Percentiles rank a stretch among this genome's conserved stretches.
Conservation (phyloP, 495 filamentous ascomycete species). For the Staphylotrichum longicolle region DNA sequence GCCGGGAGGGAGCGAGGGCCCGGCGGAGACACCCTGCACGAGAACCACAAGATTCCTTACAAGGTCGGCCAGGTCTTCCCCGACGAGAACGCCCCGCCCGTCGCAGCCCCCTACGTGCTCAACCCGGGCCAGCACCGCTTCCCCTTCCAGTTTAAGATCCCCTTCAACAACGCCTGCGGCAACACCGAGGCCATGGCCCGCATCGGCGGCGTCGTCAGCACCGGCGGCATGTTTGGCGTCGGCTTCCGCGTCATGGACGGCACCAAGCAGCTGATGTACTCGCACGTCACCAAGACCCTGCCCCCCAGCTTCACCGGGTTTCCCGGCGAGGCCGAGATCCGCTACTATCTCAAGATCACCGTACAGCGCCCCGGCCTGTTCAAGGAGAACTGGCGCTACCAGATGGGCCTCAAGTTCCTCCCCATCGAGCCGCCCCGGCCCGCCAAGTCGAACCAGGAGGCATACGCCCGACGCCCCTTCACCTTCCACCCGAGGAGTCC, state of each 20-base stretch:
- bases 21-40: slow-evolving; percentile 40
- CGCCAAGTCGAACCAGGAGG: slow-evolving; percentile 65
- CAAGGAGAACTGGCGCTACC: slow-evolving; percentile 74
- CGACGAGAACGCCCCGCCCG: slow-evolving; percentile 59
- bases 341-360: slow-evolving; percentile 91
- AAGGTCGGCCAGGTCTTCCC: slow-evolving; percentile 79
- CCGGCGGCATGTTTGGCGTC: slow-evolving; percentile 40
- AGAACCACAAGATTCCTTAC: slow-evolving; percentile 60
- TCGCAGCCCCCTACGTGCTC: slow-evolving; percentile 63
- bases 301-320: slow-evolving; percentile 84
- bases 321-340: slow-evolving; percentile 78
- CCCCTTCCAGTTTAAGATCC: slow-evolving; percentile 88
- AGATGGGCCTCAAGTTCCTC: slow-evolving; percentile 70
- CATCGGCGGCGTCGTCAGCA: slow-evolving; percentile 44
- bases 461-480: slow-evolving; percentile 78
- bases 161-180: slow-evolving; percentile 86
- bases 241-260: slow-evolving; percentile 54
- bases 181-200: slow-evolving; percentile 47
- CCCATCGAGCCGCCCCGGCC: slow-evolving; percentile 87
- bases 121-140: slow-evolving; percentile 79
- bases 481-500: slow-evolving; percentile 56
- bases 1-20: slow-evolving; percentile 27
- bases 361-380: slow-evolving; percentile 78
- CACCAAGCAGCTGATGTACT: slow-evolving; percentile 49
- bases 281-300: slow-evolving; percentile 81